phyloP scores from a whole-genome alignment of 345 rosid genomes.

The Euphorbia tirucalli region DNA sequence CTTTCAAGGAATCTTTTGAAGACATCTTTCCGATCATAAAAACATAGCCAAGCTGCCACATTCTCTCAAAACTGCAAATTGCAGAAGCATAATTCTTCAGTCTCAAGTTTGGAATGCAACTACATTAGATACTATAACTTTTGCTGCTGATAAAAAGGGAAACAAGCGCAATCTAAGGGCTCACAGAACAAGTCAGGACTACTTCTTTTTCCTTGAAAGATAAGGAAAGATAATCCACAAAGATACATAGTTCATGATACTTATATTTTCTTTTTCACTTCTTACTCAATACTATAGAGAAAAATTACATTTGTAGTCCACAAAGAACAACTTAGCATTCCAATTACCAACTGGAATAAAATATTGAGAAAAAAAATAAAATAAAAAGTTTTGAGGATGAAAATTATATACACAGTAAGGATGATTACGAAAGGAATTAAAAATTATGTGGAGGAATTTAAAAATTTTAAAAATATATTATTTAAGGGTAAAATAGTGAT shows the following conservation, averaged over 20 bases:
- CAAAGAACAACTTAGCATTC: no score
- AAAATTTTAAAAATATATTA: no score
- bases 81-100: background rate
- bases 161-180: background rate
- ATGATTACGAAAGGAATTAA: no score
- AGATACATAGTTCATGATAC: no score
- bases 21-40: conserved; percentile 67
- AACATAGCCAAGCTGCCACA: conserved; percentile 95
- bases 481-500: no score
- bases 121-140: background rate
- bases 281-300: background rate
- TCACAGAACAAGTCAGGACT: background rate
- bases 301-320: no score
- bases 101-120: background rate
- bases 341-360: no score
- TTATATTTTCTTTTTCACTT: background rate
- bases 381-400: no score
- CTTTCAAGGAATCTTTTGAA: conserved; percentile 75
- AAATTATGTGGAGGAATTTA: no score
- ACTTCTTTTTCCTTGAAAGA: background rate
- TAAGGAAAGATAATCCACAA: no score
- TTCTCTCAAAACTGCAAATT: conserved; percentile 88
- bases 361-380: no score
- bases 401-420: no score
- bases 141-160: background rate